phyloP scores from a whole-genome alignment of 2,329 filamentous ascomycete genomes.

The Penicillium sp. region DNA sequence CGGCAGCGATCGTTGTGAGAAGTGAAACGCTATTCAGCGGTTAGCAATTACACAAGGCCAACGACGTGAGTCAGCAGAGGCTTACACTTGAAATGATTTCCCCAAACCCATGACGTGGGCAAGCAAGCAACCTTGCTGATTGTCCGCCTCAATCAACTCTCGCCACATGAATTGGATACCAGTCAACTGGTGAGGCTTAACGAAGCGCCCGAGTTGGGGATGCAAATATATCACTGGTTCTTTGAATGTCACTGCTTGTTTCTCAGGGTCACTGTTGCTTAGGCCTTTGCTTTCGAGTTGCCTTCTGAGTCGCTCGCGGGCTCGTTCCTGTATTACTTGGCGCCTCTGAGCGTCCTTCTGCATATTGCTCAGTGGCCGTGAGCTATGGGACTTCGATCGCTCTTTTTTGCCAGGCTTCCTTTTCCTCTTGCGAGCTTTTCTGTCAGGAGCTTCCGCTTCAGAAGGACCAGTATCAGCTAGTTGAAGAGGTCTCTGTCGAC shows the following conservation, averaged over 20 bases:
- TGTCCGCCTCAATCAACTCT: conserved; percentile 60
- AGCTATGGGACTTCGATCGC: conserved; percentile 21
- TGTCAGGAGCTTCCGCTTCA: not conserved
- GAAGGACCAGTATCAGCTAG: not conserved
- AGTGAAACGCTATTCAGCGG: conserved; percentile 56
- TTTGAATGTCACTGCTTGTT: conserved; percentile 43
- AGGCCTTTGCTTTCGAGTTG: conserved; percentile 28
- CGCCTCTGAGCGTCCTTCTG: conserved; percentile 53
- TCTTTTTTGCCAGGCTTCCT: conserved; percentile 41
- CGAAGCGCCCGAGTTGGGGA: conserved; percentile 54
- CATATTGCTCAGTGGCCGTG: conserved; percentile 43
- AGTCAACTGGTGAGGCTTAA: conserved; percentile 74
- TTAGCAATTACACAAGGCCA: conserved; percentile 1
- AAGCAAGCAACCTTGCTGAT: conserved; percentile 68
- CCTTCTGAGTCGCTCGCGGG: conserved; percentile 34
- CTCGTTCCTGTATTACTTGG: conserved; percentile 49
- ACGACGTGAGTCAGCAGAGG: conserved; percentile 4
- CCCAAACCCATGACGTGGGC: conserved; percentile 89
- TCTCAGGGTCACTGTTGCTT: conserved; percentile 38
- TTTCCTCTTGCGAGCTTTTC: conserved; percentile 22
- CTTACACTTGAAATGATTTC: conserved; percentile 80
- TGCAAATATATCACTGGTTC: conserved; percentile 50
- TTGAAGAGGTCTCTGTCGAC: not conserved
- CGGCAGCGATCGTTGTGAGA: conserved; percentile 66
- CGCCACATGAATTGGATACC: conserved; percentile 88